These are phyloP conservation scores for Penicillium brevicompactum DNA, from an alignment of 2,329 filamentous ascomycete species.

Conservation along the genomic window DNA sequence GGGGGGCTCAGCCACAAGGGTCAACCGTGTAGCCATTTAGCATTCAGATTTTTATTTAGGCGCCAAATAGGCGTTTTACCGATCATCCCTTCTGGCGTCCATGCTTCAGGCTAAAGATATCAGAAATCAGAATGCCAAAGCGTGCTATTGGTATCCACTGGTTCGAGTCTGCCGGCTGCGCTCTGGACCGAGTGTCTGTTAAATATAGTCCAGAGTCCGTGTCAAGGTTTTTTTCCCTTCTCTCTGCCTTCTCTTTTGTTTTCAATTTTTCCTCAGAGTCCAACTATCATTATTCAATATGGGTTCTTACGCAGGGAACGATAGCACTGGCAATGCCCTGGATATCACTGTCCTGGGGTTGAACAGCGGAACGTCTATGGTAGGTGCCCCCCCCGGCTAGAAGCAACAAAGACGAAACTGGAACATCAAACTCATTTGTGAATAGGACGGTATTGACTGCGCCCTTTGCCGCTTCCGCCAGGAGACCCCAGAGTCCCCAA, in stretches of 20 bases:
- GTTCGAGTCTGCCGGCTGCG: background rate
- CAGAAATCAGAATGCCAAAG: background rate
- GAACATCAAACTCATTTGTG: background rate
- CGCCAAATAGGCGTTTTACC: slow-evolving; percentile 20
- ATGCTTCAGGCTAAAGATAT: background rate
- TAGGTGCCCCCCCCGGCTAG: slow-evolving; percentile 8
- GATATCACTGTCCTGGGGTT: slow-evolving; percentile 58
- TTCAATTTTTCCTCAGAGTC: background rate
- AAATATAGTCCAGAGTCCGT: slow-evolving; percentile 2
- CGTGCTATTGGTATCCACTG: slow-evolving; percentile 5
- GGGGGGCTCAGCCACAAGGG: background rate
- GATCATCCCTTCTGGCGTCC: slow-evolving; percentile 13
- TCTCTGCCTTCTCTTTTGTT: background rate
- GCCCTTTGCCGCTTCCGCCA: slow-evolving; percentile 61
- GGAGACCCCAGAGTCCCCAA: slow-evolving; percentile 51
- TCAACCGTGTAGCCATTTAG: slow-evolving; percentile 24
- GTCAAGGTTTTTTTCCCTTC: background rate
- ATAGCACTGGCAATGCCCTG: slow-evolving; percentile 34
- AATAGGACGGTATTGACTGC: slow-evolving; percentile 58
- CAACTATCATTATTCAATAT: slow-evolving; percentile 6
- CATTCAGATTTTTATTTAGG: background rate
- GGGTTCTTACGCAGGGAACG: slow-evolving; percentile 14
- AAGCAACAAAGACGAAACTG: background rate
- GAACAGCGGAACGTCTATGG: slow-evolving; percentile 58
- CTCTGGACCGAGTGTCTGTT: background rate